These are phyloP conservation scores for Aphanoascus verrucosus DNA, from an alignment of 2,329 filamentous ascomycete genomes.

Conservation along the genomic window DNA sequence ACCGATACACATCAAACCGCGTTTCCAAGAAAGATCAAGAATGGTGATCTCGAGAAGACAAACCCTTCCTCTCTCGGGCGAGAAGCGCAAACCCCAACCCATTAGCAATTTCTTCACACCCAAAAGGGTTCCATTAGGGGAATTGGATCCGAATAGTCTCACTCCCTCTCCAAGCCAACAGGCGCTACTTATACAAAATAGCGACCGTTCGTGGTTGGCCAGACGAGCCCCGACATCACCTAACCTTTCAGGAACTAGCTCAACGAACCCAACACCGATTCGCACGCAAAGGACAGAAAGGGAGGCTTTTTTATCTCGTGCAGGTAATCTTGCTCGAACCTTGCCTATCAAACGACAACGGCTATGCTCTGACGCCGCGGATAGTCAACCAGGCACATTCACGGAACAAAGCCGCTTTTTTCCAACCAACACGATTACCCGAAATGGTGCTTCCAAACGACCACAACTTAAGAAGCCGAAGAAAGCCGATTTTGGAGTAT, in stretches of 20 bases:
- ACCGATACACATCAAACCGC: conserved; percentile 38
- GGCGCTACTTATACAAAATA: conserved; percentile 44
- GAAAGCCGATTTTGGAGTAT: conserved; percentile 39
- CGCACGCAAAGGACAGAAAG: conserved; percentile 34
- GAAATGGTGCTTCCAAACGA: conserved; percentile 14
- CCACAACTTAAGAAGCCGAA: conserved; percentile 33
- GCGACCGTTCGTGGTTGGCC: conserved; percentile 45
- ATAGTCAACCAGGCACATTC: conserved; percentile 23
- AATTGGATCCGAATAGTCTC: conserved; percentile 57
- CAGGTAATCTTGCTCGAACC: conserved; percentile 33
- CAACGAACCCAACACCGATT: conserved; percentile 28
- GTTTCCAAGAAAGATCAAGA: conserved; percentile 25
- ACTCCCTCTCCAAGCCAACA: conserved; percentile 57
- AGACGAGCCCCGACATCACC: conserved; percentile 37
- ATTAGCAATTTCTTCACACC: conserved; percentile 57
- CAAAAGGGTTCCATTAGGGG: conserved; percentile 52
- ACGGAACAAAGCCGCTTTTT: conserved; percentile 42
- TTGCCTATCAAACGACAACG: conserved; percentile 42
- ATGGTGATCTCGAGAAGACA: conserved; percentile 31
- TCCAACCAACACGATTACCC: conserved; percentile 28
- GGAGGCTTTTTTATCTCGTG: conserved; percentile 31
- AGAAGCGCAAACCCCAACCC: conserved; percentile 49
- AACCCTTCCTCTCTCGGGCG: conserved; percentile 36
- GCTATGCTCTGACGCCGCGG: conserved; percentile 40
- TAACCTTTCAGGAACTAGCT: conserved; percentile 26